Evolutionary conservation across 2,329 filamentous ascomycete genomes (phyloP).

Genomic region (Fusarium zealandicum): DNA sequence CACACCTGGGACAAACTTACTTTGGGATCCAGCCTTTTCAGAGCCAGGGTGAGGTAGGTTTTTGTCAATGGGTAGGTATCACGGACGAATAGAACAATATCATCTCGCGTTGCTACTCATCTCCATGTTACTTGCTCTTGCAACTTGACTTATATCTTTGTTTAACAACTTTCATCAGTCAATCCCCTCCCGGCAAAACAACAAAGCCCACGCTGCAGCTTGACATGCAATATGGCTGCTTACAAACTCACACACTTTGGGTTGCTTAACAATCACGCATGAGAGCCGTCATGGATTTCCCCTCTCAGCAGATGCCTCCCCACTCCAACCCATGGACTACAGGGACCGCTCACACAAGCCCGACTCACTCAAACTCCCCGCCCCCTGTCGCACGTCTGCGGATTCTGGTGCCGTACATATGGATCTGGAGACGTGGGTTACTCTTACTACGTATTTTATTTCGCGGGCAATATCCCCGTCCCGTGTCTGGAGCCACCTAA

Average conservation of each 20-base stretch:
- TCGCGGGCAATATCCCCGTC: conserved; percentile 15
- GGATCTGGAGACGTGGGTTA: conserved; percentile 18
- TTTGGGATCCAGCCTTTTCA: too few relatives aligned
- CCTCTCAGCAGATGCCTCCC: conserved; percentile 18
- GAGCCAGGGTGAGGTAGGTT: too few relatives aligned
- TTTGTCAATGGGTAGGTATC: not conserved
- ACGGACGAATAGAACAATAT: conserved; percentile 9
- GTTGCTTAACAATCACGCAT: conserved; percentile 40
- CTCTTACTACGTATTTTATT: conserved; percentile 30
- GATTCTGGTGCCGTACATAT: conserved; percentile 14
- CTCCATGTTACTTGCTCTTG: not conserved
- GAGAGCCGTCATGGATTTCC: conserved; percentile 34
- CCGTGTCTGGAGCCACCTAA: conserved; percentile 4
- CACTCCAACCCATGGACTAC: conserved; percentile 15
- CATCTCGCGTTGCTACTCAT: conserved; percentile 7
- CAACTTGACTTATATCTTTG: not conserved
- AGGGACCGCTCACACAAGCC: conserved; percentile 9
- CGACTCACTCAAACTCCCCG: conserved; percentile 28
- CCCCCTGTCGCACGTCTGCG: conserved; percentile 28
- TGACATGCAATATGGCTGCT: not conserved
- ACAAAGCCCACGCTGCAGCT: not conserved
- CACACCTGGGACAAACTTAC: too few relatives aligned
- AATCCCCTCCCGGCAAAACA: not conserved
- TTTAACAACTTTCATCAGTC: conserved; percentile 5
- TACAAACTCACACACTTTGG: conserved; percentile 14